Evolutionary conservation across 2,329 filamentous ascomycete genomes (phyloP).

Genomic region (Didymosphaeria variabile): DNA sequence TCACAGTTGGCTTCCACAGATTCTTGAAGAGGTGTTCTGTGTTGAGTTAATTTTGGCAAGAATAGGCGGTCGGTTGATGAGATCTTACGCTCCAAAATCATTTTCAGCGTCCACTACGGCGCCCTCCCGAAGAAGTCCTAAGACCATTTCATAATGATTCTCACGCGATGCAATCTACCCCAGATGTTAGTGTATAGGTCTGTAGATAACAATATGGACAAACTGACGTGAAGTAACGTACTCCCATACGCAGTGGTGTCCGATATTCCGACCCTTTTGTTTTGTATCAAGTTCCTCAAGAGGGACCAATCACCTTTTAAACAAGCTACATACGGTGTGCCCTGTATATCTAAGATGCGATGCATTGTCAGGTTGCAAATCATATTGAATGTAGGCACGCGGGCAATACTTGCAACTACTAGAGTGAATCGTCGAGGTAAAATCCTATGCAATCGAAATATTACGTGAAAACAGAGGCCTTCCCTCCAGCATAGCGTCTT

Average conservation of each 20-base stretch:
- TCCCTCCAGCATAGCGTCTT: not conserved
- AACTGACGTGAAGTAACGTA: slow-evolving; percentile 22
- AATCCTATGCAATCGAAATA: not conserved
- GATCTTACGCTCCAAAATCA: slow-evolving; percentile 18
- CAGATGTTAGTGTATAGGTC: not conserved
- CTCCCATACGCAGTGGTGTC: slow-evolving; percentile 10
- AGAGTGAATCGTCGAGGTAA: not conserved
- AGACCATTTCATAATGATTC: slow-evolving; percentile 10
- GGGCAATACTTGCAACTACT: not conserved
- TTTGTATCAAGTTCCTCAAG: slow-evolving; percentile 7
- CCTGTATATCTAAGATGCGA: not conserved
- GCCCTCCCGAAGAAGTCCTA: slow-evolving; percentile 8
- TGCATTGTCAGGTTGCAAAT: not conserved
- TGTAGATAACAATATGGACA: no score
- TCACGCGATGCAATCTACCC: slow-evolving; percentile 13
- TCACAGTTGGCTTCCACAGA: not conserved
- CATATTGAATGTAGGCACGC: not conserved
- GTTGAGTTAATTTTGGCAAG: not conserved
- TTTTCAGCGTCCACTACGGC: slow-evolving; percentile 15
- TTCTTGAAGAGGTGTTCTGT: slow-evolving; percentile 20
- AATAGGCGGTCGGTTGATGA: not conserved
- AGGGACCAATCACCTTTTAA: not conserved
- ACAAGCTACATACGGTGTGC: not conserved
- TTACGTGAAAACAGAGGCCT: not conserved
- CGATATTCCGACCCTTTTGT: not conserved